Evolutionary conservation across 2,329 filamentous ascomycete genomes (phyloP).

Genomic region (Diplodia corticola): DNA sequence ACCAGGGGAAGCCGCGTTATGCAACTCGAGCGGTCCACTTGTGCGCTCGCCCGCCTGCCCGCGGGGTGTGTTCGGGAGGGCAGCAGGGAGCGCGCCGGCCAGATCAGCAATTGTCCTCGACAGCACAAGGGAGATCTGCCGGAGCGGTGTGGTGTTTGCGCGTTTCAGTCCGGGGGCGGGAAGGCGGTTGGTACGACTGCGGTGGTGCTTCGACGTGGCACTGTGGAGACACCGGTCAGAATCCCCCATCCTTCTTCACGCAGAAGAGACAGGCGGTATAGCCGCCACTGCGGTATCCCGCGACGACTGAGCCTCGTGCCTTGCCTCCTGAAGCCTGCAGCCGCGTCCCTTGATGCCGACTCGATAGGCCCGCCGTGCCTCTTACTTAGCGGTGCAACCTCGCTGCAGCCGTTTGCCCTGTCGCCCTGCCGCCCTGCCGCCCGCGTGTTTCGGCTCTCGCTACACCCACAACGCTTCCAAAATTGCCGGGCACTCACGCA

Average conservation of each 20-base stretch:
- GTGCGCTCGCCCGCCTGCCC: constrained; percentile 8
- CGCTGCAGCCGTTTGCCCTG: neutral
- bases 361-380: neutral
- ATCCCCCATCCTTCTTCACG: constrained; percentile 15
- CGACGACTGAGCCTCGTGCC: constrained; percentile 1
- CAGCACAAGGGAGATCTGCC: constrained; percentile 20
- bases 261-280: neutral
- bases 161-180: constrained; percentile 21
- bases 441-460: constrained; percentile 1
- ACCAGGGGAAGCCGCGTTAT: neutral
- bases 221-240: constrained; percentile 18
- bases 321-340: constrained; percentile 12
- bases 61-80: constrained; percentile 18
- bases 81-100: constrained; percentile 9
- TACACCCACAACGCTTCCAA: neutral
- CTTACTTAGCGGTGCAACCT: constrained; percentile 16
- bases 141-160: constrained; percentile 20
- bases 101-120: constrained; percentile 18
- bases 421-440: neutral
- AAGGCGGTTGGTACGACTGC: neutral
- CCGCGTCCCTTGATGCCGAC: neutral
- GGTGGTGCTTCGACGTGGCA: constrained; percentile 17
- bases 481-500: neutral
- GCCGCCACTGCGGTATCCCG: neutral
- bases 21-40: neutral